These are phyloP conservation scores for Epichloe gansuensis DNA, from an alignment of 2,329 filamentous ascomycete species.

Conservation along the genomic window DNA sequence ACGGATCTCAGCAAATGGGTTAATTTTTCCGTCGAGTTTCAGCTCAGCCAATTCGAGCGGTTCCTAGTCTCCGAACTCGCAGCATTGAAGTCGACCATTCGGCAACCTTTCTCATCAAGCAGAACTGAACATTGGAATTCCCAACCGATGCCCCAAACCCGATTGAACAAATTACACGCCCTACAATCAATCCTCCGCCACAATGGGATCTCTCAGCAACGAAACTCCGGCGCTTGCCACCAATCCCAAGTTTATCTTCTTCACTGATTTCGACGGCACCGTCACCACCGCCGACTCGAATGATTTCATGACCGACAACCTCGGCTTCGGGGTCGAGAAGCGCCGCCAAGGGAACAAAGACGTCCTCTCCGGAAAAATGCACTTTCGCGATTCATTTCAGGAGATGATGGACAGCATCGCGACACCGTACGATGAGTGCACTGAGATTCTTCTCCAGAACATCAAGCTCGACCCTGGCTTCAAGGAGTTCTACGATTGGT, in stretches of 20 bases:
- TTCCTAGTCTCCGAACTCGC: too few relatives aligned
- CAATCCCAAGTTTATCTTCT: constrained; percentile 88
- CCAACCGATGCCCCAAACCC: not conserved
- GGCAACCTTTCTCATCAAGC: too few relatives aligned
- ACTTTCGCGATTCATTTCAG: constrained; percentile 77
- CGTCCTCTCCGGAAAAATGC: constrained; percentile 56
- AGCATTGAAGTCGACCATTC: too few relatives aligned
- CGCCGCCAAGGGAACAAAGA: constrained; percentile 64
- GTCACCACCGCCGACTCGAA: constrained; percentile 65
- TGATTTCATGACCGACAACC: constrained; percentile 73
- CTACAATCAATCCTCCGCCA: constrained; percentile 8
- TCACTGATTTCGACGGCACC: constrained; percentile 97
- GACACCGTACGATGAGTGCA: constrained; percentile 70
- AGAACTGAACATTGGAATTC: not conserved
- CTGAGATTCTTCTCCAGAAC: constrained; percentile 64
- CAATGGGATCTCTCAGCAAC: constrained; percentile 29
- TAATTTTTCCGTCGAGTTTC: not conserved
- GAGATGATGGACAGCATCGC: constrained; percentile 86
- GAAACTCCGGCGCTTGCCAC: constrained; percentile 47
- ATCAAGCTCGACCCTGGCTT: constrained; percentile 86
- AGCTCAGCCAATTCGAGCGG: too few relatives aligned
- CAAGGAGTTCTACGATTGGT: constrained; percentile 77
- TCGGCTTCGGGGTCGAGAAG: constrained; percentile 66
- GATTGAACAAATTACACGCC: not conserved
- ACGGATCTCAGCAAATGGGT: not conserved